phyloP scores from a whole-genome alignment of 108 stramenopile species.

The Cyclotella sp. region DNA sequence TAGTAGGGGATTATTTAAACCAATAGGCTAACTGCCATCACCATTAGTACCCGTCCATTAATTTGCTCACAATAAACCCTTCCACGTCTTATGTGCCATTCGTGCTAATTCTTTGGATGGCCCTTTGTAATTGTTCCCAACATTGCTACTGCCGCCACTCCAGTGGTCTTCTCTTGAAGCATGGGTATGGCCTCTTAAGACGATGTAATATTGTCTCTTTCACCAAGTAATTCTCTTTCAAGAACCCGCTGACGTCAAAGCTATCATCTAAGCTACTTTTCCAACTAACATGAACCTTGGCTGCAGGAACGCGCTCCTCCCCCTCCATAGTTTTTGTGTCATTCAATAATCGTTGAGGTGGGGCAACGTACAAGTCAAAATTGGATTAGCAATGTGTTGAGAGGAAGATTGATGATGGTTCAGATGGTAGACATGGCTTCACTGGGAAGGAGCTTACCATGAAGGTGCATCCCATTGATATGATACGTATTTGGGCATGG shows the following conservation, averaged over 20 bases:
- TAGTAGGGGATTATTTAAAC: background rate
- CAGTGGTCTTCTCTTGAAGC: constrained; percentile 6
- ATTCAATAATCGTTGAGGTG: constrained; percentile 66
- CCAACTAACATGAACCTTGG: constrained; percentile 82
- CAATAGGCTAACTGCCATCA: too few relatives aligned
- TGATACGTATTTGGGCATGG: constrained; percentile 68
- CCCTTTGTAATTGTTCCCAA: constrained; percentile 3
- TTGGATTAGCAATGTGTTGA: constrained; percentile 23
- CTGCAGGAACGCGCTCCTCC: constrained; percentile 80
- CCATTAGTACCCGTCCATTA: constrained; percentile 8
- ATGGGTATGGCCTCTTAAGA: constrained; percentile 48
- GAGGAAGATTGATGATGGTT: constrained; percentile 39
- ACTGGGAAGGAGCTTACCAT: constrained; percentile 70
- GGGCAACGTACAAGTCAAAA: constrained; percentile 83
- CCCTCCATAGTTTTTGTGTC: constrained; percentile 57
- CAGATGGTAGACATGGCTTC: constrained; percentile 59
- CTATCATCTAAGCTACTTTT: constrained; percentile 26
- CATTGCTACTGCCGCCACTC: background rate
- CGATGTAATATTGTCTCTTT: background rate
- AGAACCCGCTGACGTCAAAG: constrained; percentile 16
- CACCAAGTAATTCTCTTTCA: constrained; percentile 46
- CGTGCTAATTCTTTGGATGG: constrained; percentile 50
- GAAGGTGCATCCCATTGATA: constrained; percentile 66
- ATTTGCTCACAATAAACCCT: constrained; percentile 10
- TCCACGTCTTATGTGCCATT: constrained; percentile 56